phyloP scores from a whole-genome alignment of 2,329 filamentous ascomycete species.

The Endoconidiophora laricicola region DNA sequence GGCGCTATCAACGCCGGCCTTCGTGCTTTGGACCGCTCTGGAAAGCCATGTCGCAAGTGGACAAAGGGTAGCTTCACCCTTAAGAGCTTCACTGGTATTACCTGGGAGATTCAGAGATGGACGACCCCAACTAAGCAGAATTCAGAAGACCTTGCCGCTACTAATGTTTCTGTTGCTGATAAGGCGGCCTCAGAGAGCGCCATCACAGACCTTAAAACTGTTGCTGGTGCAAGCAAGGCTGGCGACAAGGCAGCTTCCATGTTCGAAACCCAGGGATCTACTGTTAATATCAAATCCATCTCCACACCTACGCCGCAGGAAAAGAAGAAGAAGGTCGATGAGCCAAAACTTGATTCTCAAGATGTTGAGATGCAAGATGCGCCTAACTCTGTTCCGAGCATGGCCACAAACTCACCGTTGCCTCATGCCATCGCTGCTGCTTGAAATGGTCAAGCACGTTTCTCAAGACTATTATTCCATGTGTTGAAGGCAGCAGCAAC shows the following conservation, averaged over 20 bases:
- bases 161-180: conserved; percentile 15
- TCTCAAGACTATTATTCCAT: too few relatives aligned
- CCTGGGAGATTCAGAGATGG: conserved; percentile 74
- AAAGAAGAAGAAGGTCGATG: conserved; percentile 43
- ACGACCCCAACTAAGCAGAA: conserved; percentile 48
- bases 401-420: conserved; percentile 35
- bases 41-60: conserved; percentile 88
- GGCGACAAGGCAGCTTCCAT: conserved; percentile 21
- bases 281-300: too few relatives aligned
- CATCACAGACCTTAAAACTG: not conserved
- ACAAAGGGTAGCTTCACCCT: conserved; percentile 63
- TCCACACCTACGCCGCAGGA: conserved; percentile 20
- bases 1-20: conserved; percentile 95
- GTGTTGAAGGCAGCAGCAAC: too few relatives aligned
- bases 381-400: conserved; percentile 31
- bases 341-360: conserved; percentile 32
- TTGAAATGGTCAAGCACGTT: not conserved
- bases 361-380: conserved; percentile 38
- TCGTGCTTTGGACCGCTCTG: conserved; percentile 79
- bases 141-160: conserved; percentile 31
- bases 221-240: not conserved
- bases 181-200: conserved; percentile 20
- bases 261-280: not conserved
- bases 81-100: conserved; percentile 81
- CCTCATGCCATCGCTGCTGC: conserved; percentile 31